These are phyloP conservation scores for Quercus aquifolioides DNA, from an alignment of 306 rosid species.

Conservation along the genomic window DNA sequence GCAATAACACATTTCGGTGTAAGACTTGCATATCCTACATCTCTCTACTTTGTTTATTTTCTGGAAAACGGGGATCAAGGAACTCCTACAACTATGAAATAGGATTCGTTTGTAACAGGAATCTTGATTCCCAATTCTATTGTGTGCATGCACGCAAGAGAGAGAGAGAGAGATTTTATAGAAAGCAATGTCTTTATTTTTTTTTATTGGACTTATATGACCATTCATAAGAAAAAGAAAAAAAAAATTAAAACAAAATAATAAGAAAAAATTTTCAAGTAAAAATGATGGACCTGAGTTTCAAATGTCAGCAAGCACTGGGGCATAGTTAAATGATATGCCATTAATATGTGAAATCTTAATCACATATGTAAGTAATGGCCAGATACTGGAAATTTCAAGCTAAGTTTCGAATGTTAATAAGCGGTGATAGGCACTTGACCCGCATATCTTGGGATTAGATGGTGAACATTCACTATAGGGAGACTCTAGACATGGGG, in stretches of 20 bases:
- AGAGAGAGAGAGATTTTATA: not conserved
- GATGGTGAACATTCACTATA: not conserved
- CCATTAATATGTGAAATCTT: not conserved
- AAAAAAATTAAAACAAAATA: not conserved
- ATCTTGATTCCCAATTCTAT: not conserved
- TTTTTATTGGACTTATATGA: not conserved
- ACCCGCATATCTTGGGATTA: not conserved
- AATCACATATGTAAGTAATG: not conserved
- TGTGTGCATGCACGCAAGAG: too few species aligned
- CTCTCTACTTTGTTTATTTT: not conserved
- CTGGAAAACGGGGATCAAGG: not conserved
- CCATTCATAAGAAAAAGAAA: not conserved
- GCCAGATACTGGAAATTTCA: not conserved
- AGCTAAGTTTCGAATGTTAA: not conserved
- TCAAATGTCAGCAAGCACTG: not conserved
- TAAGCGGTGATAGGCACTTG: not conserved
- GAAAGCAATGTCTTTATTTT: not conserved
- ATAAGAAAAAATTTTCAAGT: not conserved
- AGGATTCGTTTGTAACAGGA: not conserved
- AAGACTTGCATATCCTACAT: not conserved
- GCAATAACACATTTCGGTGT: not conserved
- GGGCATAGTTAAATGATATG: not conserved
- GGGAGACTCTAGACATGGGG: too few species aligned
- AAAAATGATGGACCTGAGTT: not conserved
- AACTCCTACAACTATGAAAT: not conserved